Evolutionary conservation across 805 yeast genomes (phyloP).

Genomic region (Helenozyma baotianmanensis): DNA sequence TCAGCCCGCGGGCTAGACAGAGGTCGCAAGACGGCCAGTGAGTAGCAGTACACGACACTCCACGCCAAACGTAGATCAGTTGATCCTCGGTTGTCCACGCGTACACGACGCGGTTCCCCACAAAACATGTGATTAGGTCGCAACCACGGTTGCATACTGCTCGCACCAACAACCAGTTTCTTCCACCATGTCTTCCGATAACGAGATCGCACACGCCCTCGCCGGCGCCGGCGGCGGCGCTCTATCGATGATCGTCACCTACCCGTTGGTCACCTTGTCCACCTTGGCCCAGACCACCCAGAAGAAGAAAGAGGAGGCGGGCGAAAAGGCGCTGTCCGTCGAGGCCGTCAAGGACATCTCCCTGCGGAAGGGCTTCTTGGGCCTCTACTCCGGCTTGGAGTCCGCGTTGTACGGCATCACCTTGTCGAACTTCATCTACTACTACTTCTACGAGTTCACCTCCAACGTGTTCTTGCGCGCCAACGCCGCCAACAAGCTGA

Average conservation of each 20-base stretch:
- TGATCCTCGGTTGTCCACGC: too few species aligned
- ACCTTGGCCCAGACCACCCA: constrained; percentile 79
- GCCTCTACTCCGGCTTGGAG: constrained; percentile 81
- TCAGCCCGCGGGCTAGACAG: too few species aligned
- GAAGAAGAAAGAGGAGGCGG: constrained; percentile 20
- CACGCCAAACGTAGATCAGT: too few species aligned
- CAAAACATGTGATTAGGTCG: constrained; percentile 1
- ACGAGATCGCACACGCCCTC: constrained; percentile 75
- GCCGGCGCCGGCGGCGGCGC: constrained; percentile 96
- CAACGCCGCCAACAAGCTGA: constrained; percentile 24
- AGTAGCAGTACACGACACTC: too few species aligned
- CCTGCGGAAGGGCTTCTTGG: constrained; percentile 56
- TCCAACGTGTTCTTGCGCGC: constrained; percentile 39
- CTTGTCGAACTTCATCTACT: constrained; percentile 81
- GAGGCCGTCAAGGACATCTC: constrained; percentile 40
- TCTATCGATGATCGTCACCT: constrained; percentile 78
- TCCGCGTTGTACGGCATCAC: constrained; percentile 85
- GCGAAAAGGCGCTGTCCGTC: constrained; percentile 14
- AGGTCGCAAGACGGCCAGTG: too few species aligned
- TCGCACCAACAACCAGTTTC: neutral
- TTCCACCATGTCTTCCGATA: constrained; percentile 1
- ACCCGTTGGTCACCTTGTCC: constrained; percentile 82
- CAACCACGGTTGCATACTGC: neutral
- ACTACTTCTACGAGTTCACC: constrained; percentile 82
- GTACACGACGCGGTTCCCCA: constrained; percentile 1